A percentile compares a stretch with the other conserved stretches of the same genome.
phyloP scores from a whole-genome alignment of 108 stramenopile species.

The Aurantiochytrium sp. region DNA sequence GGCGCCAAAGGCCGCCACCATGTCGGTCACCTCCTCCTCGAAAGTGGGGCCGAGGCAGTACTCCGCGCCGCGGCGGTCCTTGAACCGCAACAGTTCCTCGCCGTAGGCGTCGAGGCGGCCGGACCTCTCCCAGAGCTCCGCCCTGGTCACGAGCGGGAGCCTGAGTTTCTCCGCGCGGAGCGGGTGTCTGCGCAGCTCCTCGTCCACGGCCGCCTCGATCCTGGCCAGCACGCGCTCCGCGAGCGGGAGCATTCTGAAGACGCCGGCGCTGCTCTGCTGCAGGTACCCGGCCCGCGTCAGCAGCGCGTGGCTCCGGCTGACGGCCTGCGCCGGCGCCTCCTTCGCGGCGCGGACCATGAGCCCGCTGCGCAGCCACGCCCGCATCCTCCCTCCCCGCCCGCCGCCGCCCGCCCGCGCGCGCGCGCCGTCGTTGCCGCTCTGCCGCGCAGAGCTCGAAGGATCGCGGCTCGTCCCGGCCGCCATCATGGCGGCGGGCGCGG shows the following conservation, averaged over 20 bases:
- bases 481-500: not conserved
- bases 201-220: not conserved
- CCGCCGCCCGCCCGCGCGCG: too few species aligned
- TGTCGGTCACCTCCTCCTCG: not conserved
- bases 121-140: not conserved
- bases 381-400: not conserved
- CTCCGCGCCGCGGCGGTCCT: not conserved
- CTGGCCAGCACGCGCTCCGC: not conserved
- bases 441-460: too few species aligned
- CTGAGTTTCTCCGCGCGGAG: not conserved
- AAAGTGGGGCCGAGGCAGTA: conserved; percentile 19
- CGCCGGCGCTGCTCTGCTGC: conserved; percentile 9
- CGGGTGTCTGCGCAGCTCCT: not conserved
- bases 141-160: not conserved
- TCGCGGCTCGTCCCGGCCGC: too few species aligned
- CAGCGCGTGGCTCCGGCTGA: not conserved
- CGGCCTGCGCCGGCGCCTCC: not conserved
- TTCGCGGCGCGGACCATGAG: not conserved
- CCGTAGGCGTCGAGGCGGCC: not conserved
- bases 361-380: not conserved
- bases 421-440: too few species aligned
- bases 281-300: not conserved
- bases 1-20: not conserved
- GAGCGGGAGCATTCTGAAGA: not conserved
- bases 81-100: not conserved